Evolutionary conservation across 2,329 filamentous ascomycete species (phyloP).

Genomic region (Rhynchosporium agropyri): DNA sequence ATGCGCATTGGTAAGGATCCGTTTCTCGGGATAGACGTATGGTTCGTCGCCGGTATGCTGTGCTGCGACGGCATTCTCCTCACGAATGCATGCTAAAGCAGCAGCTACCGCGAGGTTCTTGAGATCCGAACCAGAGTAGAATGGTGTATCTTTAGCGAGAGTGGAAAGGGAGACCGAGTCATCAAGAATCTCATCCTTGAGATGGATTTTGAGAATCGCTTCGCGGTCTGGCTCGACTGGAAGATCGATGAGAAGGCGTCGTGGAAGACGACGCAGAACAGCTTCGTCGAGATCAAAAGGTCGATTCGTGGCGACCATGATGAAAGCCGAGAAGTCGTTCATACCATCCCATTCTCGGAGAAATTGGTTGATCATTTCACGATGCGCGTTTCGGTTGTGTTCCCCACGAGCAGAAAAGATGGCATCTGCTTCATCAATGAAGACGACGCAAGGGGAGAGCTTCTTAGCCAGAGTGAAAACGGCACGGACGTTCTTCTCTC

Average conservation of each 20-base stretch:
- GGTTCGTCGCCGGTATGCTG: conserved; percentile 47
- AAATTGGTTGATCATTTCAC: conserved; percentile 96
- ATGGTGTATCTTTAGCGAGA: conserved; percentile 68
- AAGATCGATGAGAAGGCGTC: conserved; percentile 73
- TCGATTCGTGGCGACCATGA: conserved; percentile 97
- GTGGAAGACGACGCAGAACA: conserved; percentile 74
- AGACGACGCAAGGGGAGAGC: conserved; percentile 87
- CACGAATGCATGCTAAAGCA: conserved; percentile 76
- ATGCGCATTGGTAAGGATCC: conserved; percentile 67
- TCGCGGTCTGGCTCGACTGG: conserved; percentile 67
- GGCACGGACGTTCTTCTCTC: conserved; percentile 92
- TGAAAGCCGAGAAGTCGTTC: conserved; percentile 79
- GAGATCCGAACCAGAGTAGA: conserved; percentile 81
- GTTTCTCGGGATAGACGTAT: conserved; percentile 64
- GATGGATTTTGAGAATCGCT: conserved; percentile 71
- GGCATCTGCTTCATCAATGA: conserved; percentile 95
- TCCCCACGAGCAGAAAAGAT: conserved; percentile 78
- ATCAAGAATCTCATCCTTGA: conserved; percentile 68
- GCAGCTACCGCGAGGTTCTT: conserved; percentile 83
- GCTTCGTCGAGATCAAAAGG: conserved; percentile 94
- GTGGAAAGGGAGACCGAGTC: conserved; percentile 60
- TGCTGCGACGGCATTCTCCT: conserved; percentile 59
- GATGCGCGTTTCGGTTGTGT: conserved; percentile 67
- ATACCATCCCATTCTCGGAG: conserved; percentile 96
- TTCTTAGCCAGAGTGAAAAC: conserved; percentile 92